Evolutionary conservation across 768 basidiomycete species (phyloP).

Genomic region (Boletus pseudo-olivaceus): DNA sequence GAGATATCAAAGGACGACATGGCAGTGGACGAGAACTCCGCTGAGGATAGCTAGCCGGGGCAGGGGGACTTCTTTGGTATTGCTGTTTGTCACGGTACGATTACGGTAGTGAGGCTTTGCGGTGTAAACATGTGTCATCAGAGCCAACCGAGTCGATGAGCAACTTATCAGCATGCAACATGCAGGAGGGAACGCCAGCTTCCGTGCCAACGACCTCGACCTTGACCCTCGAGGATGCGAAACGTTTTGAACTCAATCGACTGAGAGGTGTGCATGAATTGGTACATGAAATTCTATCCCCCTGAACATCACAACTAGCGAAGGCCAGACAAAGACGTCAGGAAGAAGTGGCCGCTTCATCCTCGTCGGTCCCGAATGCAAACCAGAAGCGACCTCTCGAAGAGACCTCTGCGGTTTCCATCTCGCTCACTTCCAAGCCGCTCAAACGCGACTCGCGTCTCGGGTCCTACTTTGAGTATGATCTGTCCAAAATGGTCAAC

Average conservation of each 20-base stretch:
- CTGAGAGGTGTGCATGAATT: constrained; percentile 52
- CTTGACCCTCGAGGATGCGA: constrained; percentile 65
- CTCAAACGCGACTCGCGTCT: constrained; percentile 73
- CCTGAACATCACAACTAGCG: constrained; percentile 40
- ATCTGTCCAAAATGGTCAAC: constrained; percentile 94
- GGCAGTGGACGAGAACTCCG: constrained; percentile 21
- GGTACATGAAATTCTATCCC: not conserved
- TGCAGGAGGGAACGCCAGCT: constrained; percentile 7
- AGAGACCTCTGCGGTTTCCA: constrained; percentile 53
- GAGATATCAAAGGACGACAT: constrained; percentile 25
- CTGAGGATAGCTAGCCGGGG: constrained; percentile 6
- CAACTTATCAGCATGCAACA: not conserved
- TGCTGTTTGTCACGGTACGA: too few species aligned
- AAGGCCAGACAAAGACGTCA: constrained; percentile 71
- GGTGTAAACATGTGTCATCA: constrained; percentile 21
- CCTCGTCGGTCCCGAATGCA: constrained; percentile 48
- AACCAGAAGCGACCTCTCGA: constrained; percentile 74
- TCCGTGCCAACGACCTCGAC: constrained; percentile 14
- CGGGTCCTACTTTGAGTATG: constrained; percentile 96
- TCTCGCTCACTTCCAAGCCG: constrained; percentile 54
- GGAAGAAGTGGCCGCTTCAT: constrained; percentile 51
- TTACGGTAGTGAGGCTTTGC: not conserved
- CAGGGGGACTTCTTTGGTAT: not conserved
- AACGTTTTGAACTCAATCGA: constrained; percentile 74
- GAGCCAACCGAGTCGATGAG: not conserved